Base-by-base conservation (phyloP, 2,329 filamentous ascomycete genomes). In the Claviceps sp. region DNA sequence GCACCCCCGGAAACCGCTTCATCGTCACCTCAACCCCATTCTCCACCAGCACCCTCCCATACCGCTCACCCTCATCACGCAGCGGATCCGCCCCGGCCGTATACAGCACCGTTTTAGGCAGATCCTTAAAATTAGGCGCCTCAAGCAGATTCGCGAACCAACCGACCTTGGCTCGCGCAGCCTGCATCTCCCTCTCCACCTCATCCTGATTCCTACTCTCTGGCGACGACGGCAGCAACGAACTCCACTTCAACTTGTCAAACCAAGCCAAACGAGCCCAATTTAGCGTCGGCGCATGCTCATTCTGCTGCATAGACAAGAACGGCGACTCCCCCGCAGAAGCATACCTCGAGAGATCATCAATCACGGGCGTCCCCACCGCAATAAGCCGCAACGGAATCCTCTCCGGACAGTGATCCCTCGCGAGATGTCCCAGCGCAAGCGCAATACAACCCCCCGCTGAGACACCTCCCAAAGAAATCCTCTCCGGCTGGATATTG, bases 41-140 rank as follows among this genome's bases (percentile, higher is more conserved):
- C 54, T 70, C 65, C 10, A 71, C 60, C 52, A 76, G 56, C 56
- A 67, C 65, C 55, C 60, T 59, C 0, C 63, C 73, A 54, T 76
- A 76, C 0, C 67, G 68, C 60, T 76, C 73, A 2, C 72, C 73
- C 56, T 76, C 73, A 56, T 76, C 73, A 2, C 73, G 63, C 50
- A 76, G 56, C 2, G 71, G 70, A 55, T 75, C 73, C 38, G 68
- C 69, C 0, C 67, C 67, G 1, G 70, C 70, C 6, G 70, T 72
- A 57, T 66, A 70, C 41, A 72, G 65, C 26, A 71, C 62, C 1
- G 69, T 72, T 51, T 61, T 65, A 22, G 66, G 54, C 11, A 73
- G 57, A n/a, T 60, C 52, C 3, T 47, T 53, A 39, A 66, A 69
- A 54, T 62, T 56, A 2, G 64, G 63, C 1, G 70, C 70, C 11